phyloP scores from a whole-genome alignment of 192 early-diverging fungal species.

The Coemansia sp. region DNA sequence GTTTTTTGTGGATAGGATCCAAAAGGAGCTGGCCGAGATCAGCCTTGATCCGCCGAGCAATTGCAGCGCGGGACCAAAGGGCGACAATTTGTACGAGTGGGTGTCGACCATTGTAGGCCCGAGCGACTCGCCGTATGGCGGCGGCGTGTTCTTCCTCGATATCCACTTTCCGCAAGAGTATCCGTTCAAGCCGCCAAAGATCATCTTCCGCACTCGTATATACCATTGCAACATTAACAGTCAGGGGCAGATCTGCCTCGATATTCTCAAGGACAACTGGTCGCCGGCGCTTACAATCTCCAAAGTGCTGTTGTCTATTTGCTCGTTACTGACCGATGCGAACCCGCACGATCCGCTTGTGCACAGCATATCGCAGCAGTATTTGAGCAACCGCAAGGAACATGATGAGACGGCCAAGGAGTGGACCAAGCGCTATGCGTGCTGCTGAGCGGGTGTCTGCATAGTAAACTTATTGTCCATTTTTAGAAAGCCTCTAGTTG shows the following conservation, averaged over 20 bases:
- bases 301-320: slow-evolving; percentile 93
- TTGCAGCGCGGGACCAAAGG: slow-evolving; percentile 94
- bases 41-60: slow-evolving; percentile 91
- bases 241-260: slow-evolving; percentile 88
- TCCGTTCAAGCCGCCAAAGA: slow-evolving; percentile 96
- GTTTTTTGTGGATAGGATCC: slow-evolving; percentile 64
- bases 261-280: slow-evolving; percentile 98
- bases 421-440: slow-evolving; percentile 86
- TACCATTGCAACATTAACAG: slow-evolving; percentile 98
- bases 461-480: background rate
- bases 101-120: slow-evolving; percentile 92
- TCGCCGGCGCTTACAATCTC: slow-evolving; percentile 92
- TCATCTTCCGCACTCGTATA: slow-evolving; percentile 87
- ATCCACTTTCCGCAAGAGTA: slow-evolving; percentile 91
- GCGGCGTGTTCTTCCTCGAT: slow-evolving; percentile 92
- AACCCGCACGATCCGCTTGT: slow-evolving; percentile 96
- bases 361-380: slow-evolving; percentile 86
- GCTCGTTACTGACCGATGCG: slow-evolving; percentile 89
- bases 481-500: background rate
- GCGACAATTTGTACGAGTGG: slow-evolving; percentile 96
- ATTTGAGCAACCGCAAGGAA: slow-evolving; percentile 77
- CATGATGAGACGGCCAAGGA: slow-evolving; percentile 88
- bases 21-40: slow-evolving; percentile 97
- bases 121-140: slow-evolving; percentile 81
- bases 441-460: slow-evolving; percentile 20